Evolutionary conservation across 495 filamentous ascomycete genomes (phyloP).

Genomic region (Penicillium herquei): DNA sequence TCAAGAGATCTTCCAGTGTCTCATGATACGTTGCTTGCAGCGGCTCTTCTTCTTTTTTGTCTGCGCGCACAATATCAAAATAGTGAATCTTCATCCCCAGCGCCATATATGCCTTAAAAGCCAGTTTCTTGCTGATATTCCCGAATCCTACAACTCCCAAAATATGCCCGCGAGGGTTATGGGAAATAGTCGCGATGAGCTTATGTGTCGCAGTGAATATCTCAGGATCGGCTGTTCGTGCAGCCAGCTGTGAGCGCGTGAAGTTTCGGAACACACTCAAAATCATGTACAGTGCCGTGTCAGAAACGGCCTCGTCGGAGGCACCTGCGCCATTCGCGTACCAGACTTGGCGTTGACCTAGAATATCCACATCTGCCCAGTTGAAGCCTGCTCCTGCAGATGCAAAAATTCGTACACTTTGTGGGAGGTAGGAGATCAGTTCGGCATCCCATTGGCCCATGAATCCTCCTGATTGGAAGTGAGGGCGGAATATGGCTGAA

Average conservation of each 20-base stretch:
- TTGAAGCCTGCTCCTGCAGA: slow-evolving; percentile 69
- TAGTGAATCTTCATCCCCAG: slow-evolving; percentile 68
- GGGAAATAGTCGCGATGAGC: slow-evolving; percentile 45
- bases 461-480: slow-evolving; percentile 69
- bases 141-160: slow-evolving; percentile 62
- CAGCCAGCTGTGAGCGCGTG: slow-evolving; percentile 52
- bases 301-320: slow-evolving; percentile 63
- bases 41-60: slow-evolving; percentile 11
- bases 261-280: slow-evolving; percentile 62
- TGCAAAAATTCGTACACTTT: slow-evolving; percentile 62
- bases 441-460: slow-evolving; percentile 67
- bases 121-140: slow-evolving; percentile 63
- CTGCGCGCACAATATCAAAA: slow-evolving; percentile 57
- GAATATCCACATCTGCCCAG: slow-evolving; percentile 65
- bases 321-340: slow-evolving; percentile 65
- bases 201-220: slow-evolving; percentile 52
- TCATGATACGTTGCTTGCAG: slow-evolving; percentile 46
- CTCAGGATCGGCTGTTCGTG: slow-evolving; percentile 16
- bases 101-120: slow-evolving; percentile 49
- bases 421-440: slow-evolving; percentile 60
- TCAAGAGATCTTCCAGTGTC: slow-evolving; percentile 51
- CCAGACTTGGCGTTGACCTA: slow-evolving; percentile 52
- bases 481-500: slow-evolving; percentile 65
- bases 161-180: slow-evolving; percentile 37
- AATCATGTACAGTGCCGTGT: slow-evolving; percentile 60